Base-by-base conservation (phyloP, 179 eudicot genomes). In the Silene coronaria region DNA sequence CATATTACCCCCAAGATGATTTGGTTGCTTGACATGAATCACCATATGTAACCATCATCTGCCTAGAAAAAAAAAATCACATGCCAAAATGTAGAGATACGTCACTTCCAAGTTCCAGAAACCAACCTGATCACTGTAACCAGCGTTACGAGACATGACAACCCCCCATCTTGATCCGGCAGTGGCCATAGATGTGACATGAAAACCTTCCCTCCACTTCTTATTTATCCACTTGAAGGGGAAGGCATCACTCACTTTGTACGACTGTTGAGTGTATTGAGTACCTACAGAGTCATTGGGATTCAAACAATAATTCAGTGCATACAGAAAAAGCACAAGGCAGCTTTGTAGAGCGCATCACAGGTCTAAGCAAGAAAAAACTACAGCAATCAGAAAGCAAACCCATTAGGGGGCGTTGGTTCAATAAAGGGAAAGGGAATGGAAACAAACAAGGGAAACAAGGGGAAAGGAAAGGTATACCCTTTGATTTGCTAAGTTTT, bases 181-280 rank as follows among this genome's bases (percentile, higher is more conserved):
- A 79, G 88, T 87, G 46, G 89, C 89, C 89, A 82, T 84, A 58
- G 88, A 85, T 34, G 88, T 87, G 75, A 87, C 90, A 77, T 87
- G 87, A 51, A 87, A 87, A 66, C 91, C 91, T 83, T 88, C 91
- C 81, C 86, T 85, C 91, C 91, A 88, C 80, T 88, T 88, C 84
- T 88, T 88, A 72, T 86, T 88, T 74, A 88, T 88, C 91, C 91
- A 88, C 84, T 88, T 88, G 79, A 88, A 88, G 59, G 91, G 91
- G 73, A 88, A 88, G 12, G 89, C 87, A 30, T 88, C 91, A 58
- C 91, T 88, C 55, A 88, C 91, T 85, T 88, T 88, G 75, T 88
- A 88, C 4, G 91, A 88, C 75, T 88, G 91, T 63, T 88, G 91
- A 61, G 89, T 83, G 78, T 83, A 88, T 19, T 82, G 88, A 66